These are phyloP conservation scores for Singerocomus inundabilis DNA, from an alignment of 1,284 basidiomycete species.

Conservation along the genomic window DNA sequence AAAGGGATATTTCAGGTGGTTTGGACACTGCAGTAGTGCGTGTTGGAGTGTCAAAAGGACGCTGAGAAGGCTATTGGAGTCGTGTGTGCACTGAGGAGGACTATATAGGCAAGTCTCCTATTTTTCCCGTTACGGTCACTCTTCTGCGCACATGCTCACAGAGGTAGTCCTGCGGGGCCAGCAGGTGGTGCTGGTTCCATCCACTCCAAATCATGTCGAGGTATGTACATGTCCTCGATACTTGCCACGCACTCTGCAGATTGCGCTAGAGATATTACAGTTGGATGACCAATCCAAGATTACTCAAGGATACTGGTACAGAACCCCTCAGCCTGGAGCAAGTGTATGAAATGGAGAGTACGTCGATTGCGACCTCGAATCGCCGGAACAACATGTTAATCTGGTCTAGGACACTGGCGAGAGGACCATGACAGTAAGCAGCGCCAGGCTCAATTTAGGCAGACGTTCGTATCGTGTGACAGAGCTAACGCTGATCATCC, in stretches of 20 bases:
- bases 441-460: background rate
- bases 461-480: slow-evolving; percentile 5
- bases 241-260: background rate
- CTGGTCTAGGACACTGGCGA: slow-evolving; percentile 73
- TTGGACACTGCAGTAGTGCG: background rate
- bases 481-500: slow-evolving; percentile 92
- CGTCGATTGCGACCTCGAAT: slow-evolving; percentile 26
- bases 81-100: slow-evolving; percentile 3
- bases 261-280: slow-evolving; percentile 72
- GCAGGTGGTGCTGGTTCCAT: slow-evolving; percentile 72
- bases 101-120: slow-evolving; percentile 24
- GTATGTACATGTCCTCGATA: slow-evolving; percentile 33
- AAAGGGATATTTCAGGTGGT: slow-evolving; percentile 1
- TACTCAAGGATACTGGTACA: slow-evolving; percentile 82
- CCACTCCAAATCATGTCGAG: slow-evolving; percentile 63
- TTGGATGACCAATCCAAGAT: slow-evolving; percentile 84
- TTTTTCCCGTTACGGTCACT: background rate
- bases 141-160: slow-evolving; percentile 16
- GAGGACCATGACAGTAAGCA: slow-evolving; percentile 77
- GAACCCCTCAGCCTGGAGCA: slow-evolving; percentile 81
- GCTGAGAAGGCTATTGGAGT: background rate
- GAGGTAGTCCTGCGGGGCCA: slow-evolving; percentile 54
- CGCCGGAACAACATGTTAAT: background rate
- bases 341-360: slow-evolving; percentile 93
- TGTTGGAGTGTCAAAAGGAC: background rate